Evolutionary conservation across 2,329 filamentous ascomycete genomes (phyloP).

Genomic region (Fusarium sp.): DNA sequence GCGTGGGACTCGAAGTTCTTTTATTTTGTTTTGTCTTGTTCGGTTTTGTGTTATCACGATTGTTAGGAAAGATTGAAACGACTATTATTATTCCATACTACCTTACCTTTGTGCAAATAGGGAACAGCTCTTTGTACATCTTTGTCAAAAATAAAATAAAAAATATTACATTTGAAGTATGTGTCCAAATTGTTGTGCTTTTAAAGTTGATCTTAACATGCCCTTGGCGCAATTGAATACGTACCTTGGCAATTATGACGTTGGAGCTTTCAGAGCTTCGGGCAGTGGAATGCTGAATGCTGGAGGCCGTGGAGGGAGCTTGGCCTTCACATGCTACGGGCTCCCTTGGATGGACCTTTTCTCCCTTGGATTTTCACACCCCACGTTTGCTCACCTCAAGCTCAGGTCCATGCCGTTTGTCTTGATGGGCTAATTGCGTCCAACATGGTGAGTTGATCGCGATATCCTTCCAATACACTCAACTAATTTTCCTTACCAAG

Average conservation of each 20-base stretch:
- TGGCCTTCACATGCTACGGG: conserved; percentile 46
- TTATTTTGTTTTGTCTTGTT: conserved; percentile 14
- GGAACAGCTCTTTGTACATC: background rate
- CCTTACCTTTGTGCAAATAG: background rate
- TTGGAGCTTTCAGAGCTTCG: conserved; percentile 33
- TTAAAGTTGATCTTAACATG: background rate
- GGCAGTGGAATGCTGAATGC: conserved; percentile 4
- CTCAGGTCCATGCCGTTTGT: conserved; percentile 16
- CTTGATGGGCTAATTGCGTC: conserved; percentile 18
- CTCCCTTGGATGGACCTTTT: conserved; percentile 12
- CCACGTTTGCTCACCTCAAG: conserved; percentile 4
- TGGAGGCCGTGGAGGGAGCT: too few relatives aligned
- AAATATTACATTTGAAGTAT: background rate
- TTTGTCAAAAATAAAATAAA: too few relatives aligned
- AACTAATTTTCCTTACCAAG: conserved; percentile 41
- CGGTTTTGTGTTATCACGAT: conserved; percentile 32
- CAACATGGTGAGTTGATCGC: conserved; percentile 37
- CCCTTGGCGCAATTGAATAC: conserved; percentile 19
- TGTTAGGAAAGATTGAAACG: conserved; percentile 40
- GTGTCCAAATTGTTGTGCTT: background rate
- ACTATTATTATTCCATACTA: conserved; percentile 24
- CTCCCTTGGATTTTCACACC: conserved; percentile 22
- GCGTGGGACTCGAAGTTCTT: conserved; percentile 27
- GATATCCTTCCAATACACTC: background rate
- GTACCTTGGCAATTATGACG: conserved; percentile 42